phyloP scores from a whole-genome alignment of 352 stramenopile species.

The Phytophthora constricta region DNA sequence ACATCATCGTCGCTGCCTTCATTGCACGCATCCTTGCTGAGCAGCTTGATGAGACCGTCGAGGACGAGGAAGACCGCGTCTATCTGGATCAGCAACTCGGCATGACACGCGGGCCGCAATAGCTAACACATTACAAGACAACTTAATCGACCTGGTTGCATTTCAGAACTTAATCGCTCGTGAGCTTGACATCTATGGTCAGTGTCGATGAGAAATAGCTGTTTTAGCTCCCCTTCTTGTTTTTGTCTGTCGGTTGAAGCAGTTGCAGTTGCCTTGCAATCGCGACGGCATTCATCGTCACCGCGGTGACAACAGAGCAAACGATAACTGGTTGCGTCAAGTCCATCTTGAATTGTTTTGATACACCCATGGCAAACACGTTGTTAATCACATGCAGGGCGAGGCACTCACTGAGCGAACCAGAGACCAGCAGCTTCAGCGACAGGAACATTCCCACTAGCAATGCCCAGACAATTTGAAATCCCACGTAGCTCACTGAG shows the following conservation, averaged over 20 bases:
- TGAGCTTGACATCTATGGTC: too few relatives aligned
- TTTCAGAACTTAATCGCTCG: conserved; percentile 15
- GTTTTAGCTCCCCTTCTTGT: conserved; percentile 16
- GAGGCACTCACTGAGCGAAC: conserved; percentile 60
- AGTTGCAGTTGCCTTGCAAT: conserved; percentile 31
- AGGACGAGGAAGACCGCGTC: conserved; percentile 71
- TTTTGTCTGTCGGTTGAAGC: conserved; percentile 7
- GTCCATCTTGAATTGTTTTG: conserved; percentile 21
- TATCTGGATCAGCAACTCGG: conserved; percentile 50
- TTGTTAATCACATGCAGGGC: conserved; percentile 73
- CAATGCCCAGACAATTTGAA: conserved; percentile 51
- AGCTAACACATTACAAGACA: conserved; percentile 5
- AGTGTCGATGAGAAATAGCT: background rate
- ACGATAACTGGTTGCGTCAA: conserved; percentile 10
- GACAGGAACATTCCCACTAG: conserved; percentile 58
- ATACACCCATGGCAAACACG: conserved; percentile 45
- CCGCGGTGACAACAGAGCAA: conserved; percentile 9
- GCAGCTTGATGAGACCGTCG: conserved; percentile 71
- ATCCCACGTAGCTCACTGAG: conserved; percentile 39
- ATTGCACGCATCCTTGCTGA: conserved; percentile 74
- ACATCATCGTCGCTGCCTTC: conserved; percentile 70
- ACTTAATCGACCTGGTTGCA: background rate
- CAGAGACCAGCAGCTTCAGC: conserved; percentile 38
- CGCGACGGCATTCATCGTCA: conserved; percentile 22
- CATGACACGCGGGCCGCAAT: conserved; percentile 28